Evolutionary conservation across 192 early-diverging fungal genomes (phyloP), one percentile per base, ranked within the genome.

Genomic region (Geranomyces michiganensis): DNA sequence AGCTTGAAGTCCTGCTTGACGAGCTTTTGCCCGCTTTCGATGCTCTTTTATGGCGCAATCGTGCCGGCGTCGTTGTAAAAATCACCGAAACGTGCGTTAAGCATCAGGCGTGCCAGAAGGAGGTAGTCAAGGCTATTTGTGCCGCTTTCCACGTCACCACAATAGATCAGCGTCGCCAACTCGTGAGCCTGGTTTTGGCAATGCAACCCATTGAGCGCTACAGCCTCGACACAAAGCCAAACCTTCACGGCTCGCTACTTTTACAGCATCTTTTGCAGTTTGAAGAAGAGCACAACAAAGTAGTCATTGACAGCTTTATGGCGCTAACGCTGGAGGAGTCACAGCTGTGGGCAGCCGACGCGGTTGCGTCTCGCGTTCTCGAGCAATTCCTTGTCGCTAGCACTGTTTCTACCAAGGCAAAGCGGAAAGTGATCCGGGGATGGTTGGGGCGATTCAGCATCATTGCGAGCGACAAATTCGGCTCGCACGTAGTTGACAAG

Each of bases 401-500:
- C 3, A 77, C 78, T 21, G 78, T 90, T n/a, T 77, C 83, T 31
- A 61, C 80, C 5, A 88, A 87, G 62, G 75, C 87, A 43, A 92
- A 93, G 72, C 84, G 88, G 46, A 86, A 88, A 76, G 75, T 94
- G 13, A 61, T 92, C 15, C 79, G 82, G 49, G 75, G 77, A 30
- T 87, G 89, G 63, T 24, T 78, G 30, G 82, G 83, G n/a, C 77
- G 83, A 48, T 90, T 85, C 65, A 82, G 80, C 51, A 73, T 74
- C 31, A 72, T 94, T 45, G 87, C 90, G 1, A 70, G 76, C 59
- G 88, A 95, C 76, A 87, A 88, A 70, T 94, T 86, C 75, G 92
- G 90, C 45, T 87, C 87, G 56, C 90, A 91, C 70, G 79, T 93
- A 9, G 89, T 95, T 13, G 93, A 95, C 62, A 87, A 89, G 58